These are phyloP conservation scores for Xylaria sp. DNA, from an alignment of 2,329 filamentous ascomycete genomes.

Conservation along the genomic window DNA sequence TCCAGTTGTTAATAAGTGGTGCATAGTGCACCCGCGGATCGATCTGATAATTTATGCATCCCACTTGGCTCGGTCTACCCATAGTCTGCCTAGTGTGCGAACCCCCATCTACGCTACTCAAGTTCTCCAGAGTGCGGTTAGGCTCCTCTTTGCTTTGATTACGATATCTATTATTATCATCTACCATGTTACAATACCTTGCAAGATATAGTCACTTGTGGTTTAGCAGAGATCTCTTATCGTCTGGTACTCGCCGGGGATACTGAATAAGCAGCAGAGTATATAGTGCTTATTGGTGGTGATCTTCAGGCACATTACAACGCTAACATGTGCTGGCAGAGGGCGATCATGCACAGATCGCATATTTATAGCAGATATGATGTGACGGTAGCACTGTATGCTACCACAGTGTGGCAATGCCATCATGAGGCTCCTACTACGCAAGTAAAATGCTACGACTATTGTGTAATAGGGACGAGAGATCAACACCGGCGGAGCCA, in stretches of 20 bases:
- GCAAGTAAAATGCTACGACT: not conserved
- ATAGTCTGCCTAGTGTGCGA: not conserved
- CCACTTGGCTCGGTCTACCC: not conserved
- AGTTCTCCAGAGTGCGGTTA: not conserved
- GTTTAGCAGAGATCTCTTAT: slow-evolving; percentile 13
- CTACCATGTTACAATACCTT: not conserved
- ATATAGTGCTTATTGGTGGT: slow-evolving; percentile 5
- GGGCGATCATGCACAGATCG: slow-evolving; percentile 26
- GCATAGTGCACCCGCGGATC: not conserved
- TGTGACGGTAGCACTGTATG: slow-evolving; percentile 24
- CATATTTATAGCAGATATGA: slow-evolving; percentile 34
- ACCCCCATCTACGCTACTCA: not conserved
- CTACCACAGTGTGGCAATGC: slow-evolving; percentile 10
- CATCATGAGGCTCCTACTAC: not conserved
- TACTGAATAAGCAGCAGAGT: not conserved
- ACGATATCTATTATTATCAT: slow-evolving; percentile 18
- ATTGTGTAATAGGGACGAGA: slow-evolving; percentile 1
- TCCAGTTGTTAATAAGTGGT: slow-evolving; percentile 1
- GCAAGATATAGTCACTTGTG: not conserved
- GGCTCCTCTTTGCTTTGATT: not conserved
- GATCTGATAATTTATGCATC: slow-evolving; percentile 14
- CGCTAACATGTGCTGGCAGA: slow-evolving; percentile 23
- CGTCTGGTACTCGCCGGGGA: slow-evolving; percentile 13
- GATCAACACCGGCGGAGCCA: not conserved
- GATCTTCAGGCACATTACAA: slow-evolving; percentile 35